phyloP scores from a whole-genome alignment of 768 basidiomycete genomes.

The Mycena leptocephala region DNA sequence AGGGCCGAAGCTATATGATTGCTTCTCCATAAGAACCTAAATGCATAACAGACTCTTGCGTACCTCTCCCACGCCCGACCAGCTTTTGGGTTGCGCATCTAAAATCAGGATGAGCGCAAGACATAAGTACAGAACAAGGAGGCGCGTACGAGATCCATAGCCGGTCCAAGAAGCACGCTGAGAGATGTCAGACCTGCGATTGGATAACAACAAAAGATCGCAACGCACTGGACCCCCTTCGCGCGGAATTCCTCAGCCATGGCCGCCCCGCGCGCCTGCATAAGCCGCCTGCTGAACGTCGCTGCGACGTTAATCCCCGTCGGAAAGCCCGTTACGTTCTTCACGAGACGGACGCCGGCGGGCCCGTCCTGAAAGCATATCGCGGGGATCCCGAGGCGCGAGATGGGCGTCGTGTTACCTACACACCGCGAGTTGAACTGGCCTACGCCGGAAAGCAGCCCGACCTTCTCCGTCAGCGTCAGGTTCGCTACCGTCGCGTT shows the following conservation, averaged over 20 bases:
- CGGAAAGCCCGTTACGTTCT: conserved; percentile 44
- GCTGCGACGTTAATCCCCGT: conserved; percentile 52
- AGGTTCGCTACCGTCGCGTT: conserved; percentile 32
- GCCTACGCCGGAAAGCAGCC: conserved; percentile 31
- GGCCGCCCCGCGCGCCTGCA: conserved; percentile 60
- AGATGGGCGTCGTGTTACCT: conserved; percentile 28
- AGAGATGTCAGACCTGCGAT: not conserved
- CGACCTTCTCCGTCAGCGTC: conserved; percentile 33
- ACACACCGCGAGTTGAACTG: conserved; percentile 33
- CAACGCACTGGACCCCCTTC: conserved; percentile 60
- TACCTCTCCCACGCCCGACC: conserved; percentile 29
- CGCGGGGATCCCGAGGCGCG: conserved; percentile 26
- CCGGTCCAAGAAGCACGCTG: conserved; percentile 45
- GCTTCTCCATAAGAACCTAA: not conserved
- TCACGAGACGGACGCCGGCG: conserved; percentile 10
- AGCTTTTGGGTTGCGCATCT: conserved; percentile 31
- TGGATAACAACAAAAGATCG: not conserved
- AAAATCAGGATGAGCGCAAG: not conserved
- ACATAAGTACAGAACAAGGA: not conserved
- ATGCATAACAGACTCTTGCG: not conserved
- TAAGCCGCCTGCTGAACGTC: conserved; percentile 56
- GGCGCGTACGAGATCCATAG: conserved; percentile 49
- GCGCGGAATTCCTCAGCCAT: conserved; percentile 64
- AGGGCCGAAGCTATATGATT: conserved; percentile 35
- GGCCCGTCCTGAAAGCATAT: conserved; percentile 23